A percentile compares a stretch with the other conserved stretches of the same genome.
Evolutionary conservation across 352 stramenopile species (phyloP).

Genomic region (Phytophthora ohioensis): DNA sequence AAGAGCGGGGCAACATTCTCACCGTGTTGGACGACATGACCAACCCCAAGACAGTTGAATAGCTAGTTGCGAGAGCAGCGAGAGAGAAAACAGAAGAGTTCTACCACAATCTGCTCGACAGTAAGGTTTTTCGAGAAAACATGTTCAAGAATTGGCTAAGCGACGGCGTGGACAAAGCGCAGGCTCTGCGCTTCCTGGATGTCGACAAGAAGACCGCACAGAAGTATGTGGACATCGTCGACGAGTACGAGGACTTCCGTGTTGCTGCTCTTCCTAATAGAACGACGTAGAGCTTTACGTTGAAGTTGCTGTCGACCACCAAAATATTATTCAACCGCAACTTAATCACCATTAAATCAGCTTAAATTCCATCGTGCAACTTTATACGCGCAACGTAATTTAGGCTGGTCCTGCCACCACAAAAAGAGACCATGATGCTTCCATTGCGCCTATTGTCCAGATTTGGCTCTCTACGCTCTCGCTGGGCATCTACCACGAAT

Average conservation of each 20-base stretch:
- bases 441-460: slow-evolving; percentile 1
- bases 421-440: slow-evolving; percentile 17
- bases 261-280: no score
- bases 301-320: slow-evolving; percentile 6
- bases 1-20: slow-evolving; percentile 1
- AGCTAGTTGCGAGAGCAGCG: background rate
- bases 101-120: background rate
- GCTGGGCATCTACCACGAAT: slow-evolving; percentile 42
- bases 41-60: slow-evolving; percentile 2
- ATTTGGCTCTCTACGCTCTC: slow-evolving; percentile 10
- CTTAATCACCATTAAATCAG: background rate
- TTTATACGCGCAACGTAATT: slow-evolving; percentile 8
- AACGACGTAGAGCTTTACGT: no score
- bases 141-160: background rate
- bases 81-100: background rate
- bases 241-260: no score
- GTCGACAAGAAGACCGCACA: no score
- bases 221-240: no score
- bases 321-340: background rate
- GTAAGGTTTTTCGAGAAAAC: slow-evolving; percentile 1
- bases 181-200: no score
- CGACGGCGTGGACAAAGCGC: no score
- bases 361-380: background rate
- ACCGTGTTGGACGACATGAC: background rate
- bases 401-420: background rate